A percentile compares a stretch with the other conserved stretches of the same genome.
Evolutionary conservation across 176 grass and related monocot genomes (phyloP).

Genomic region (Aegilops sharonensis): DNA sequence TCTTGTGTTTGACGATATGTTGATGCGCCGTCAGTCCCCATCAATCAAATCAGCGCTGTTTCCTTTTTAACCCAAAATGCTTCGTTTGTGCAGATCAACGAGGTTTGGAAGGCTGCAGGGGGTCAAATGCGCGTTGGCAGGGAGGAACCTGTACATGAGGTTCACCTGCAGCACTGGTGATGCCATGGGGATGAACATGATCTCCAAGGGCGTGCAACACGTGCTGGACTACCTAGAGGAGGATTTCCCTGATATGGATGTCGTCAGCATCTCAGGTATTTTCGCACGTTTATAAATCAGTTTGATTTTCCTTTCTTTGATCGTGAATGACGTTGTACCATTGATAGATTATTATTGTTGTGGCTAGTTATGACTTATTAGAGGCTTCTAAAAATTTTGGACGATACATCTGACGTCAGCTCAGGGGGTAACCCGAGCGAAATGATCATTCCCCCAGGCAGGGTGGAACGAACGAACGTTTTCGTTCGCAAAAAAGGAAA

Average conservation of each 20-base stretch:
- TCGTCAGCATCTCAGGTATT: constrained; percentile 94
- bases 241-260: constrained; percentile 90
- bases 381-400: neutral
- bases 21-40: neutral
- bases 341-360: neutral
- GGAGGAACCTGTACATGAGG: constrained; percentile 91
- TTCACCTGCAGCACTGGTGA: constrained; percentile 90
- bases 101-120: constrained; percentile 74
- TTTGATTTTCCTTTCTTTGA: too few species aligned
- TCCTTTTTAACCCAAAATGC: neutral
- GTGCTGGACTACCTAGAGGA: constrained; percentile 80
- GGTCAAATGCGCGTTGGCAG: constrained; percentile 74
- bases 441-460: too few species aligned
- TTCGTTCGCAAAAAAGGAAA: too few species aligned
- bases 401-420: too few species aligned
- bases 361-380: neutral
- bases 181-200: constrained; percentile 99
- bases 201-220: constrained; percentile 87
- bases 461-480: too few species aligned
- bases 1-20: constrained; percentile 31
- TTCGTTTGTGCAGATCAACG: constrained; percentile 63
- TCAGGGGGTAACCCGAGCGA: too few species aligned
- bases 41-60: neutral
- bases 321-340: neutral
- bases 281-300: neutral